Base-by-base conservation (phyloP, 306 rosid genomes). In the Vicia sativa region DNA sequence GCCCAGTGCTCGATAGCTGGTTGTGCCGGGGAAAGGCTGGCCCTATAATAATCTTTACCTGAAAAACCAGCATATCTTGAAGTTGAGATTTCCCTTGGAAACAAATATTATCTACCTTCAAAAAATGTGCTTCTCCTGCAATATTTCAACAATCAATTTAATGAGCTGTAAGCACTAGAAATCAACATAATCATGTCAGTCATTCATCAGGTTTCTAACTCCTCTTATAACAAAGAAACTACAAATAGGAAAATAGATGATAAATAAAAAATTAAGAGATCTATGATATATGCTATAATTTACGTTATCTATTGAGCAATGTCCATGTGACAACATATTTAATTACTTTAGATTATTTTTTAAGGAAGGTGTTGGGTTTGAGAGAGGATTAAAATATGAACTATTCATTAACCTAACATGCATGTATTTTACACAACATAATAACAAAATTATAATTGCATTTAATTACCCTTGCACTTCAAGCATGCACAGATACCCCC, bases 81-180 rank as follows among this genome's bases (percentile, higher is more conserved):
- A 72, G 79, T 45, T 83, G 68, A 44, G 88, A 87, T 34, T 76
- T 85, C 68, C 88, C 95, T 67, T 81, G 76, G 71, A 83, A 87
- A 59, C 80, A 65, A 48, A 85, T 31, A 16, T 87, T 81, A 55
- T 83, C 95, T 4, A 85, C 72, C 79, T 85, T 87, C 77, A 85
- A 74, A 63, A 83, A 83, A 74, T 83, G 95, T 13, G 90, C 90
- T 73, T 87, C 74, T 5, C 90, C 95, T 87, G 72, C 60, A 77
- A 53, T 49, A 71, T 12, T 55, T 62, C 71, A 3, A 70, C 60
- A 1, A 70, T 35, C 79, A 54, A 11, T 46, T 63, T 61, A 41
- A 41, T 54, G 54, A 61, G 44, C 58, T 44, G 14, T 45, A 45
- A 45, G 18, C 52, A 45, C 52, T 45, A 14, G 2, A 45, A 45